Evolutionary conservation across 495 filamentous ascomycete genomes (phyloP), one percentile per base, ranked within the genome.

Genomic region (Aspergillus heteromorphus): DNA sequence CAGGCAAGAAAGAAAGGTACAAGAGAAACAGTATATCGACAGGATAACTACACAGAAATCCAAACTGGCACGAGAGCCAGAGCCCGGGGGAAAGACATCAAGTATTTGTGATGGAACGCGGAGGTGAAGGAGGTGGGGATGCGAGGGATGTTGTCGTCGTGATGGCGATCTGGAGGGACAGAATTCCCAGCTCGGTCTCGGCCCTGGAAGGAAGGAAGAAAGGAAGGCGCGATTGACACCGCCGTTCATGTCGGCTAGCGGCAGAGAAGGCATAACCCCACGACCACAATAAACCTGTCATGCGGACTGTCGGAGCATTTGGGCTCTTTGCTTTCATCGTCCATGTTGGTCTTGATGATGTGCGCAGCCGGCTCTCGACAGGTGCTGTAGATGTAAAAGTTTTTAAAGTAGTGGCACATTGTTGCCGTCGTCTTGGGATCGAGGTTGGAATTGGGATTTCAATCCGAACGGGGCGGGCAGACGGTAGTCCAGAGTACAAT

Each of bases 331-430:
- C n/a, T n/a, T n/a, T 72, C 78, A 30, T 84, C 85, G 56, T 91
- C 87, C 45, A 84, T 63, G 6, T 77, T 77, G 10, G 83, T 87
- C 53, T 80, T 74, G 62, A 87, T 80, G 67, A 88, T 87, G 69
- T 91, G 87, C 14, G 78, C 73, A 48, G 77, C 76, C 10, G 84
- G 86, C 54, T 88, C 81, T 36, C 76, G 69, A 61, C 87, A 91
- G 18, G 77, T 75, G 51, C 83, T 85, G 73, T 87, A 88, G 73
- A 91, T 83, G 69, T 88, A 88, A 65, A 83, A 88, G 68, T 87
- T 88, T 60, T 85, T 86, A 68, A 81, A 86, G 65, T 83, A 86
- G 71, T 88, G 81, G 77, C 87, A 91, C 87, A 91, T 91, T 55
- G 65, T 79, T 70, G 61, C 49, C 52, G 56, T 3, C n/a, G n/a